These are phyloP conservation scores for Colletotrichum limetticola DNA, from an alignment of 2,329 filamentous ascomycete genomes.

Conservation along the genomic window DNA sequence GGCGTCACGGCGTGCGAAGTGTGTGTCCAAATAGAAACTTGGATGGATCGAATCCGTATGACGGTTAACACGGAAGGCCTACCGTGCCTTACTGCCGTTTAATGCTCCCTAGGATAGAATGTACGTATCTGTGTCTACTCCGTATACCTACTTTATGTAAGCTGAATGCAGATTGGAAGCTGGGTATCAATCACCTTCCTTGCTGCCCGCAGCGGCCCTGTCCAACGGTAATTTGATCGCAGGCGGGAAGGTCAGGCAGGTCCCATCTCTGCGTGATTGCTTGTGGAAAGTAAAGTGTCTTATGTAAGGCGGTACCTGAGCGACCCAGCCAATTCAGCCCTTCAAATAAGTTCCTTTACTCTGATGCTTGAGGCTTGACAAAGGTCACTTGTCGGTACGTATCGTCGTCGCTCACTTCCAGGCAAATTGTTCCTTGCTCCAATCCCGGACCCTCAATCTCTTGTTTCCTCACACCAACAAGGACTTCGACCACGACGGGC, in stretches of 20 bases:
- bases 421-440: constrained; percentile 26
- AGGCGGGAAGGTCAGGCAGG: not conserved
- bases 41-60: not conserved
- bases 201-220: not conserved
- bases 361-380: too few species aligned
- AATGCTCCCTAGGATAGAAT: not conserved
- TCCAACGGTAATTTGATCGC: constrained; percentile 1
- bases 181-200: not conserved
- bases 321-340: too few species aligned
- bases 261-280: not conserved
- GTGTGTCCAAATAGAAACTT: not conserved
- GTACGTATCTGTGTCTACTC: not conserved
- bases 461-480: constrained; percentile 29
- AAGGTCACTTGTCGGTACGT: not conserved
- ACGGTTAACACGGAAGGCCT: not conserved
- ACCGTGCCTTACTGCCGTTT: not conserved
- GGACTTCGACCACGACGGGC: not conserved
- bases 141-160: not conserved
- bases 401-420: not conserved
- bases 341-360: too few species aligned
- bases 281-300: not conserved
- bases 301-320: not conserved
- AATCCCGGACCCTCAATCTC: constrained; percentile 32
- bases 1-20: not conserved
- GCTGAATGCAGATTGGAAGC: not conserved